Conservation (phyloP, 2,329 filamentous ascomycete genomes). For the Talaromyces piceae region DNA sequence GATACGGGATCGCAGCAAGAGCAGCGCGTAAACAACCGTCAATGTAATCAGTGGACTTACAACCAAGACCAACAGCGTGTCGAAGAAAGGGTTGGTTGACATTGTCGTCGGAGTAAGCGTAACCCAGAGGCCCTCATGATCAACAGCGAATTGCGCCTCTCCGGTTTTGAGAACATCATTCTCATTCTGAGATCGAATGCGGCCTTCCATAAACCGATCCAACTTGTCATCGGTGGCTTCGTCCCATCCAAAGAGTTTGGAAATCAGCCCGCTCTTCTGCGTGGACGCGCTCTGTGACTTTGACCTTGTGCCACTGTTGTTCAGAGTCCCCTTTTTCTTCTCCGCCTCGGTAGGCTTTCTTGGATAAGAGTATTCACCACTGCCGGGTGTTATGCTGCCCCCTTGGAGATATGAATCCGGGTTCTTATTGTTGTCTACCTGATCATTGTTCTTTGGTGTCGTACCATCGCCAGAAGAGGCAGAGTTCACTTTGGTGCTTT, state of each 20-base stretch:
- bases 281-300: neutral
- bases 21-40: slow-evolving; percentile 82
- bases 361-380: slow-evolving; percentile 54
- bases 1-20: slow-evolving; percentile 81
- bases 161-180: slow-evolving; percentile 13
- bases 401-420: slow-evolving; percentile 49
- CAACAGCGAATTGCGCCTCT: slow-evolving; percentile 8
- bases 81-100: slow-evolving; percentile 87
- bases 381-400: slow-evolving; percentile 63
- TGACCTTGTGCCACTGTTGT: neutral
- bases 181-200: slow-evolving; percentile 1
- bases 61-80: slow-evolving; percentile 92
- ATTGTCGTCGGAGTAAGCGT: slow-evolving; percentile 83
- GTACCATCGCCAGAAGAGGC: slow-evolving; percentile 20
- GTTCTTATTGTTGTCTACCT: slow-evolving; percentile 25
- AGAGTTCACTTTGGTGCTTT: slow-evolving; percentile 17
- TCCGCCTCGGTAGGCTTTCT: slow-evolving; percentile 27
- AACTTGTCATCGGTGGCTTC: slow-evolving; percentile 13
- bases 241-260: slow-evolving; percentile 25
- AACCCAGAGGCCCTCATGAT: slow-evolving; percentile 83
- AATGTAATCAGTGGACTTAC: slow-evolving; percentile 88
- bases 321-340: slow-evolving; percentile 12
- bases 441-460: slow-evolving; percentile 22
- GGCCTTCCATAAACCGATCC: slow-evolving; percentile 6
- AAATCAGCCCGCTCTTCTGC: slow-evolving; percentile 23